These are phyloP conservation scores for Pythium rhizo-oryzae DNA, from an alignment of 352 stramenopile species.

Conservation along the genomic window DNA sequence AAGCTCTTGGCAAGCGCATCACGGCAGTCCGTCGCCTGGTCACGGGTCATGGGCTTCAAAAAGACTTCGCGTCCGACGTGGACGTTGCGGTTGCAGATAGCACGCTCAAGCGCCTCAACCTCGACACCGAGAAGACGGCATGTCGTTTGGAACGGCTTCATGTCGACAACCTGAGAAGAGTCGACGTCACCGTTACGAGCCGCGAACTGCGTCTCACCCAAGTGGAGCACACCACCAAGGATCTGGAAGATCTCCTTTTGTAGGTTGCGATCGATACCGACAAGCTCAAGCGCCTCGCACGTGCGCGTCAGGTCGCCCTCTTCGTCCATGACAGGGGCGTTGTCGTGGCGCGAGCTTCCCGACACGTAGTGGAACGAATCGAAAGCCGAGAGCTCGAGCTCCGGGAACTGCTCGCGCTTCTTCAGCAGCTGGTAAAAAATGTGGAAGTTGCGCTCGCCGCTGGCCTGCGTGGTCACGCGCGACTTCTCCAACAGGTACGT, in stretches of 20 bases:
- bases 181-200: slow-evolving; percentile 77
- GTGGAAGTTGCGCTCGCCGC: slow-evolving; percentile 93
- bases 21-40: slow-evolving; percentile 82
- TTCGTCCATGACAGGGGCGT: slow-evolving; percentile 48
- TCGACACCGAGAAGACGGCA: slow-evolving; percentile 65
- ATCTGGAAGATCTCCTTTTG: slow-evolving; percentile 91
- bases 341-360: slow-evolving; percentile 23
- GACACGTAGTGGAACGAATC: slow-evolving; percentile 78
- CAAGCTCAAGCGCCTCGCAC: slow-evolving; percentile 82
- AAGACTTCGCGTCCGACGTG: slow-evolving; percentile 84
- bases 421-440: slow-evolving; percentile 94
- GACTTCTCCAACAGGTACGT: slow-evolving; percentile 95
- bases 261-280: slow-evolving; percentile 85
- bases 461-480: slow-evolving; percentile 83
- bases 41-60: slow-evolving; percentile 81
- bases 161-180: slow-evolving; percentile 60
- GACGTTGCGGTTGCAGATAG: slow-evolving; percentile 81
- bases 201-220: slow-evolving; percentile 90
- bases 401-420: slow-evolving; percentile 53
- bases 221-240: slow-evolving; percentile 89
- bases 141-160: slow-evolving; percentile 57
- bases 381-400: slow-evolving; percentile 51
- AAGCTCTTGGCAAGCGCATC: slow-evolving; percentile 96
- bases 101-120: slow-evolving; percentile 56
- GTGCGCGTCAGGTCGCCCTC: slow-evolving; percentile 74